Evolutionary conservation across 495 filamentous ascomycete genomes (phyloP).

Genomic region (Cladorrhinum samala): DNA sequence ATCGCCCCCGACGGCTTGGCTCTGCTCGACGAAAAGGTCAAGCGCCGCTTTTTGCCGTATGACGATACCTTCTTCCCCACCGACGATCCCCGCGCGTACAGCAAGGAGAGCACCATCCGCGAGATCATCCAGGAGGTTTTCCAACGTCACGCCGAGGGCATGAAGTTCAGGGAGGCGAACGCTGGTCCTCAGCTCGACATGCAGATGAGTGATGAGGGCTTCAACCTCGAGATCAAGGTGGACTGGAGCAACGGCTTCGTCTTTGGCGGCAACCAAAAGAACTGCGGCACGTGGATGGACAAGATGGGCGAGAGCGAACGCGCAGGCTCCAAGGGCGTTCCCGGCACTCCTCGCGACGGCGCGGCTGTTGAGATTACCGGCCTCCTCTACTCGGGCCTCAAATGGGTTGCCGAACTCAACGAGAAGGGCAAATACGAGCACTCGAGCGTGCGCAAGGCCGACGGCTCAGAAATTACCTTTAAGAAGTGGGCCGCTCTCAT

Average conservation of each 20-base stretch:
- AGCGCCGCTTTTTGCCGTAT: constrained; percentile 87
- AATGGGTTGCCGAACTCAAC: constrained; percentile 67
- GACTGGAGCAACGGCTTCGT: constrained; percentile 93
- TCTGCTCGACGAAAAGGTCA: constrained; percentile 69
- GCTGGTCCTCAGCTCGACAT: constrained; percentile 79
- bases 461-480: constrained; percentile 60
- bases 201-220: constrained; percentile 91
- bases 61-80: constrained; percentile 87
- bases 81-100: constrained; percentile 81
- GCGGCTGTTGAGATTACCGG: constrained; percentile 94
- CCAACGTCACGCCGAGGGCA: constrained; percentile 80
- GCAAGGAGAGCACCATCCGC: constrained; percentile 66
- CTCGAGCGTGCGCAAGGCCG: constrained; percentile 58
- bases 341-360: constrained; percentile 92
- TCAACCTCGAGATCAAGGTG: constrained; percentile 81
- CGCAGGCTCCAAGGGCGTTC: constrained; percentile 88
- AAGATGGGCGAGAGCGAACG: constrained; percentile 99
- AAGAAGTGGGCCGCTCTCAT: constrained; percentile 74
- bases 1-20: constrained; percentile 73
- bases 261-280: constrained; percentile 86
- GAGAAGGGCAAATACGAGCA: constrained; percentile 62
- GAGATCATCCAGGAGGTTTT: constrained; percentile 91
- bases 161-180: constrained; percentile 92
- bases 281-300: constrained; percentile 99
- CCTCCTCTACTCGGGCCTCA: constrained; percentile 78